Evolutionary conservation across 768 basidiomycete species (phyloP), one percentile per base, ranked within the genome.

Genomic region (Hericium rajendrae): DNA sequence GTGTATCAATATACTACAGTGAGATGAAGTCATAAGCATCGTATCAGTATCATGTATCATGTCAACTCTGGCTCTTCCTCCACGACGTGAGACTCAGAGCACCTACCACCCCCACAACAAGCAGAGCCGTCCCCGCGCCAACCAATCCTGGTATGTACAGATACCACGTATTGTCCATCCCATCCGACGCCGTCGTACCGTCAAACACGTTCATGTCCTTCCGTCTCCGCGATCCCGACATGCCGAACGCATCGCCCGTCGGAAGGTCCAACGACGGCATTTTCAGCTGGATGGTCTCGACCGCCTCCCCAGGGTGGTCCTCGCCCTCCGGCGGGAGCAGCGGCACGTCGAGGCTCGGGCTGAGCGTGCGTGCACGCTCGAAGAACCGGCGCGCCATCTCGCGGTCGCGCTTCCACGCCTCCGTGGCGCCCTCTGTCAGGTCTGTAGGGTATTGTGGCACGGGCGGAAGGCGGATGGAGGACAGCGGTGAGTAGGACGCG

Each of bases 81-180:
- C 71, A 72, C 11, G 71, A 69, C 39, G 87, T 87, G 67, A 91
- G 81, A 60, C 88, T 87, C 61, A 91, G 69, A 6, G 85, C 85
- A 2, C 88, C 87, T 20, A 91, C 83, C 38, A 88, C 84, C 0
- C 86, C 86, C 20, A 88, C 84, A 20, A 90, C 85, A 46, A 90
- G 75, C 56, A 91, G 66, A 48, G 89, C 89, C 20, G 88, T 90
- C n/a, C 88, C 89, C 24, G 88, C 89, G 9, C 89, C 89, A 6
- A 91, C 83, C 60, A 91, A 68, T 24, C 86, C 84, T 3, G 89
- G 89, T 41, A 91, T 72, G 59, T 88, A 87, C 51, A 91, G 64
- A 64, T 88, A 91, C 89, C 89, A 91, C 22, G 86, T 77, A 68
- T 75, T 80, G 56, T 89, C 86, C 40, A 85, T 74, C 38, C 84